Conservation (phyloP, 192 early-diverging fungal species). For the Umbelopsis sp. region DNA sequence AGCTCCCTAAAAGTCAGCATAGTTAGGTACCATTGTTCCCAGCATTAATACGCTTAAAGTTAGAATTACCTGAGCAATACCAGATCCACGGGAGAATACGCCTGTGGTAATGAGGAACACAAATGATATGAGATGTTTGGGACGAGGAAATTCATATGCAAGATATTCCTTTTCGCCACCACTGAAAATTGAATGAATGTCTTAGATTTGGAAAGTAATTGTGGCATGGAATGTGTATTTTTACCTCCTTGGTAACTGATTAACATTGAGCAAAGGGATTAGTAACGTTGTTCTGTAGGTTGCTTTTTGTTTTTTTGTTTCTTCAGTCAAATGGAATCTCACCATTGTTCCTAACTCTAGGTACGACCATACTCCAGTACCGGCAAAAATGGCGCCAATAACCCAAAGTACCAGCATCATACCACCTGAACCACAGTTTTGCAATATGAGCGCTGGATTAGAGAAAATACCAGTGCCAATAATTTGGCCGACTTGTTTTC, state of each 20-base stretch:
- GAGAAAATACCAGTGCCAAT: conserved; percentile 50
- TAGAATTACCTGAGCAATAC: conserved; percentile 16
- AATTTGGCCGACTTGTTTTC: conserved; percentile 27
- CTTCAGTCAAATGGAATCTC: conserved; percentile 15
- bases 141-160: conserved; percentile 51
- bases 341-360: conserved; percentile 57
- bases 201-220: not conserved
- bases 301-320: too few species aligned
- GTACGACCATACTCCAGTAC: conserved; percentile 33
- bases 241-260: conserved; percentile 27
- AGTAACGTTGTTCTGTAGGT: too few species aligned
- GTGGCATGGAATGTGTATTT: not conserved
- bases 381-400: conserved; percentile 33
- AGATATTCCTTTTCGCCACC: conserved; percentile 69
- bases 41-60: not conserved
- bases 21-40: not conserved
- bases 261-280: too few species aligned
- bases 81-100: conserved; percentile 11
- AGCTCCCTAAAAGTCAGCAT: not conserved
- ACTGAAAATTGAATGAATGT: conserved; percentile 25
- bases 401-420: conserved; percentile 47
- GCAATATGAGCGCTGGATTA: conserved; percentile 40
- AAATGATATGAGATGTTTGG: conserved; percentile 34
- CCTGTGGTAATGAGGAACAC: conserved; percentile 20
- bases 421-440: conserved; percentile 38